Base-by-base conservation (phyloP, 306 rosid species). In the Pyrus betulifolia region DNA sequence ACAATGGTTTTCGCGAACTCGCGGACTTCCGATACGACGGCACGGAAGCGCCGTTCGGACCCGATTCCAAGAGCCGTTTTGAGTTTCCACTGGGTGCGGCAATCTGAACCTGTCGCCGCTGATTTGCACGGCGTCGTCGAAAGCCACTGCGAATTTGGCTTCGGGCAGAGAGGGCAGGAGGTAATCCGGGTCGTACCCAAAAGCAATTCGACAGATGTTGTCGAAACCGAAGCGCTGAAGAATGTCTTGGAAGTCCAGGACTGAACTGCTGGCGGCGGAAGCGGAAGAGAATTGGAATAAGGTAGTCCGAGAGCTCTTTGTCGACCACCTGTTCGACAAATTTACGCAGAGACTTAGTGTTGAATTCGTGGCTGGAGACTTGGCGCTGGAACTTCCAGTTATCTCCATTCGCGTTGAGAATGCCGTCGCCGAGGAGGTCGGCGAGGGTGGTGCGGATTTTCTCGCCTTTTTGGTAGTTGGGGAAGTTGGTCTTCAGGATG, bases 351-450 rank as follows among this genome's bases (percentile, higher is more conserved):
- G 88, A 82, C 25, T 76, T 71, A 18, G 93, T 85, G 85, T 74
- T 88, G 76, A 80, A 79, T 25, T 79, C 73, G 61, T 79, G 30
- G 73, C 72, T 79, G 25, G 82, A 91, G 82, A 91, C 82, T 65
- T 91, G 89, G 4, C 98, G 72, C 51, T 93, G 93, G 71, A 85
- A 75, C 81, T 91, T 91, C 95, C 96, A 91, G 3, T 0, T 42
- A 0, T 82, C 33, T 6, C 91, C 91, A 59, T 91, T 87, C 11
- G 79, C 74, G 70, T 64, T 84, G 84, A 93, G 89, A 80, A 91
- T 91, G 0, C 95, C 96, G 31, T 75, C 42, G 12, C 96, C 96
- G 67, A 93, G 92, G 63, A 93, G 86, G 30, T 91, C 96, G 0
- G 69, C n/a, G 38, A 88, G 57, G 8, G 76, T 45, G 2, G 25